These are phyloP conservation scores for Jatropha podagrica DNA, from an alignment of 441 rosid genomes.

Conservation along the genomic window DNA sequence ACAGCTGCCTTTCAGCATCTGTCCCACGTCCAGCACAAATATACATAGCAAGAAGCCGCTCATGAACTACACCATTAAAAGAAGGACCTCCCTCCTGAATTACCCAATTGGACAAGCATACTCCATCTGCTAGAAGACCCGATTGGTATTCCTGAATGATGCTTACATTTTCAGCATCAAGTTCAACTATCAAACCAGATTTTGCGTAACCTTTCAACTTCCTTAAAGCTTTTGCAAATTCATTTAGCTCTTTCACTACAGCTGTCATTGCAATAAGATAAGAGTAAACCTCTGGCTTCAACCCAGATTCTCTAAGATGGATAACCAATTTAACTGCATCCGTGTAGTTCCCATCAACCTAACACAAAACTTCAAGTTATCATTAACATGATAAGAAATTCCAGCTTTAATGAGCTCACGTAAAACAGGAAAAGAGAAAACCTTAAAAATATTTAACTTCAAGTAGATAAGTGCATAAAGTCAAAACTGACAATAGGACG, in stretches of 20 bases:
- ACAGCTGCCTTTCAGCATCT: conserved; percentile 81
- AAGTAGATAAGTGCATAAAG: background rate
- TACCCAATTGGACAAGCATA: conserved; percentile 63
- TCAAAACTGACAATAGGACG: background rate
- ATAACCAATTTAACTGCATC: conserved; percentile 67
- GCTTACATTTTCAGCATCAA: conserved; percentile 46
- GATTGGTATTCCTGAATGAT: conserved; percentile 69
- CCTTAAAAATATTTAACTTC: background rate
- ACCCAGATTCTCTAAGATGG: conserved; percentile 59
- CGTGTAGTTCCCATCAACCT: conserved; percentile 81
- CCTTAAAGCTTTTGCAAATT: conserved; percentile 65
- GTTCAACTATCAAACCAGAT: conserved; percentile 56
- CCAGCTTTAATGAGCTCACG: background rate
- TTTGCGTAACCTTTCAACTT: conserved; percentile 62
- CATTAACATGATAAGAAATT: conserved; percentile 2
- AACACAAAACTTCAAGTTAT: conserved; percentile 22
- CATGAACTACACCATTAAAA: conserved; percentile 61
- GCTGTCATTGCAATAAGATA: conserved; percentile 90
- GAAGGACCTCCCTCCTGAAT: conserved; percentile 60
- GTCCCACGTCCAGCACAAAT: conserved; percentile 78
- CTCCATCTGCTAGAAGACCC: conserved; percentile 62
- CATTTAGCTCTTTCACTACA: conserved; percentile 88
- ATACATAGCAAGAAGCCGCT: conserved; percentile 87
- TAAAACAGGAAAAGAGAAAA: background rate
- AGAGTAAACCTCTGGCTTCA: conserved; percentile 81